Conservation (phyloP, 2,329 filamentous ascomycete genomes). For the Aspergillaceae sp. region DNA sequence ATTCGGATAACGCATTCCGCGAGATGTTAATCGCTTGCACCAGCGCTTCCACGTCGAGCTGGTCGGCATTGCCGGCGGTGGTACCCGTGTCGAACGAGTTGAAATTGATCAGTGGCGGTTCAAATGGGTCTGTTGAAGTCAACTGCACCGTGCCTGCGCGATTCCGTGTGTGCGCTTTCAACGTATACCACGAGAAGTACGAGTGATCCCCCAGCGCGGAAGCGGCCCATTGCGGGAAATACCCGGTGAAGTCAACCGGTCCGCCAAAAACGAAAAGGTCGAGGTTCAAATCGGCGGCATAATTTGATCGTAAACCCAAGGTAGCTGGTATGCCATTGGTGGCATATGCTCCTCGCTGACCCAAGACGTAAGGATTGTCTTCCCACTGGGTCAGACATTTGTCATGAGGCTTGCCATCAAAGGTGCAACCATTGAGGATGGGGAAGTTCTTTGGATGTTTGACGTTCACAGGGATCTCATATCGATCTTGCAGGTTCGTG, state of each 20-base stretch:
- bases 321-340: constrained; percentile 49
- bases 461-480: constrained; percentile 18
- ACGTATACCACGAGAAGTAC: constrained; percentile 39
- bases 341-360: constrained; percentile 34
- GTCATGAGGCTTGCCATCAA: constrained; percentile 20
- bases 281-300: constrained; percentile 37
- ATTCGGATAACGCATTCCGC: constrained; percentile 45
- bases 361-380: constrained; percentile 21
- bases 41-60: constrained; percentile 11
- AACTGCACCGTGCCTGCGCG: constrained; percentile 54
- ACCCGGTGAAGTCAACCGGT: constrained; percentile 49
- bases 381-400: constrained; percentile 40
- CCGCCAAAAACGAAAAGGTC: constrained; percentile 50
- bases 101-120: constrained; percentile 55
- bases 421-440: constrained; percentile 27
- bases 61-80: constrained; percentile 40
- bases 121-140: constrained; percentile 53
- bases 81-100: constrained; percentile 45
- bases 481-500: constrained; percentile 55
- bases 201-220: constrained; percentile 33
- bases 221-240: constrained; percentile 37
- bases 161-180: constrained; percentile 59
- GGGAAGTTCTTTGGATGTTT: constrained; percentile 35
- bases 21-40: no score
- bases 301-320: constrained; percentile 28